Base-by-base conservation (phyloP, 768 basidiomycete genomes). In the Lactifluus rugatus region DNA sequence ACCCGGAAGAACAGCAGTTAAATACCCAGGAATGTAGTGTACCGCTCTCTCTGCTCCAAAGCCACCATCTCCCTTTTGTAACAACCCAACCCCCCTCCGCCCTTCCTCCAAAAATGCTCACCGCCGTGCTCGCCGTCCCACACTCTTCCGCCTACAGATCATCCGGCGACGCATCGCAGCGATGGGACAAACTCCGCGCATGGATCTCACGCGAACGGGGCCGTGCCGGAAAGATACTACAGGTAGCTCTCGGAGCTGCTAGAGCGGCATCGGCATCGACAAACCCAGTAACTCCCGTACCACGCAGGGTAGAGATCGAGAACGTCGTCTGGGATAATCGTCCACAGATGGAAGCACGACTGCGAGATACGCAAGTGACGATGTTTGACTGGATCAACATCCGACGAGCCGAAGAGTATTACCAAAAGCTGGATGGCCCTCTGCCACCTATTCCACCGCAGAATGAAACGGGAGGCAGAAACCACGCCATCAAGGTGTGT, bases 131-230 rank as follows among this genome's bases (percentile, higher is more conserved):
- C 54, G 16, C 59, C 54, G 23, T 21, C n/a, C 59, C 59, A 7
- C 54, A 51, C 21, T n/a, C 59, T 14, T 8, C 54, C 11, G 11
- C 59, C 25, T 28, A 54, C 44, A 32, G 45, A 56, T 23, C 54
- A 44, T 46, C 59, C 3, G 16, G 48, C 44, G 54, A 60, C 54
- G 36, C 49, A 21, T 37, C 59, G 45, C 59, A 50, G 31, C 28
- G 54, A 9, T 60, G 59, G 59, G 36, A 34, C 23, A 60, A 56
- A 44, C 54, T 60, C 54, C 54, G 59, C 54, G 59, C 59, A 54
- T 60, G 59, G 59, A 31, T 60, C 54, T 60, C 59, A 60, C 59
- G 59, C 45, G 59, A 60, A 36, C 59, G 59, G 28, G 54, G 54
- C 17, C 59, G 59, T 14, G 59, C 59, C 19, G 59, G 59, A 31